A percentile compares a stretch with the other conserved stretches of the same genome.
phyloP scores from a whole-genome alignment of 2,329 filamentous ascomycete species.

The Dryadomyces quercus-mongolicae region DNA sequence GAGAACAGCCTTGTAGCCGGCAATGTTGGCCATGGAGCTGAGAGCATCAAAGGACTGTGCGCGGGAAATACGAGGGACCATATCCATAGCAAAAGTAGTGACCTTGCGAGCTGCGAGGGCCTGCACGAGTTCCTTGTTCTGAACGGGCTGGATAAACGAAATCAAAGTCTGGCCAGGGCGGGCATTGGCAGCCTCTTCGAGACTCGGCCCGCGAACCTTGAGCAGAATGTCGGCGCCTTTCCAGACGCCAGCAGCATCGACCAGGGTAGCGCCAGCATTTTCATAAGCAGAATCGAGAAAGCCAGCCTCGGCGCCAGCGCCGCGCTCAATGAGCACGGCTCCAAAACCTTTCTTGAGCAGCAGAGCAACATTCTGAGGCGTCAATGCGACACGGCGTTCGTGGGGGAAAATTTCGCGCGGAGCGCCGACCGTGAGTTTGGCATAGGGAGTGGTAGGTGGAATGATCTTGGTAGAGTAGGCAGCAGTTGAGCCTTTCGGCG shows the following conservation, averaged over 20 bases:
- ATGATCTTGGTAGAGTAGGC: conserved; percentile 28
- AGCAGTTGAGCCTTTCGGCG: conserved; percentile 10
- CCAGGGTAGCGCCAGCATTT: conserved; percentile 65
- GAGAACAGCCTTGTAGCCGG: conserved; percentile 82
- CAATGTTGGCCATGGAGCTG: conserved; percentile 90
- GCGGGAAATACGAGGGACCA: conserved; percentile 80
- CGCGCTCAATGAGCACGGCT: conserved; percentile 65
- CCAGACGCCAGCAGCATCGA: conserved; percentile 57
- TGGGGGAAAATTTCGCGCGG: conserved; percentile 67
- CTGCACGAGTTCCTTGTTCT: conserved; percentile 66
- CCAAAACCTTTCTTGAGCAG: conserved; percentile 78
- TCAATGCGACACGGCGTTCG: conserved; percentile 75
- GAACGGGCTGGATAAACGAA: conserved; percentile 71
- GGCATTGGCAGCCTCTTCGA: conserved; percentile 57
- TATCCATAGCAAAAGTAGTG: conserved; percentile 82
- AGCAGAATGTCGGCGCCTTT: conserved; percentile 64
- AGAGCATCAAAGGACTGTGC: conserved; percentile 82
- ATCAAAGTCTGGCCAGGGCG: conserved; percentile 62
- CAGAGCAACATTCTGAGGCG: conserved; percentile 69
- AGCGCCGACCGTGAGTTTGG: conserved; percentile 62
- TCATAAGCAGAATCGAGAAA: conserved; percentile 69
- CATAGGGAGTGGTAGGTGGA: conserved; percentile 48
- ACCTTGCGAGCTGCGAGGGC: conserved; percentile 58
- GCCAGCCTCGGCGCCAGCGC: conserved; percentile 66
- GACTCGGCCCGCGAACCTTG: conserved; percentile 67